These are phyloP conservation scores for Diaporthe vaccinii DNA, from an alignment of 2,329 filamentous ascomycete genomes.

Conservation along the genomic window DNA sequence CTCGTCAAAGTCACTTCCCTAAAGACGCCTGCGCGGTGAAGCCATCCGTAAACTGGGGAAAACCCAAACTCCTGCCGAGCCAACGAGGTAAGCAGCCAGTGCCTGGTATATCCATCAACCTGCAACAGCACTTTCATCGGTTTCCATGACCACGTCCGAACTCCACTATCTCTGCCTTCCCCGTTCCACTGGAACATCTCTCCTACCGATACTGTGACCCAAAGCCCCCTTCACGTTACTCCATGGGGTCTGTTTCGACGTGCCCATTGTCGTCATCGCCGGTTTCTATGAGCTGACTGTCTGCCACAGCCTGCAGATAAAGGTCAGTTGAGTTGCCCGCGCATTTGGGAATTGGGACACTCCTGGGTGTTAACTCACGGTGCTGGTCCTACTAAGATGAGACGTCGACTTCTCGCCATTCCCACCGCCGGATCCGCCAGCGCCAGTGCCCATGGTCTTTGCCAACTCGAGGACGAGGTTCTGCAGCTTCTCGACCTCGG, in stretches of 20 bases:
- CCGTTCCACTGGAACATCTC: neutral
- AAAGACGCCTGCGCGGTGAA: conserved; percentile 10
- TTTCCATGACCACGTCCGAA: neutral
- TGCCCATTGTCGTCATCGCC: neutral
- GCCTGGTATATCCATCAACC: conserved; percentile 8
- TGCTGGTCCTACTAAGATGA: conserved; percentile 37
- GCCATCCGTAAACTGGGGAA: neutral
- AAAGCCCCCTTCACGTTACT: neutral
- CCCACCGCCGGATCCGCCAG: conserved; percentile 19
- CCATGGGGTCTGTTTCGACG: conserved; percentile 17
- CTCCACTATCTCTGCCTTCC: neutral
- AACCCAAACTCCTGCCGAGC: conserved; percentile 6
- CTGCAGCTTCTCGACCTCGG: conserved; percentile 71
- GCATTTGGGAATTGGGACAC: neutral
- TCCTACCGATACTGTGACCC: too few species aligned
- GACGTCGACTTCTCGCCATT: conserved; percentile 34
- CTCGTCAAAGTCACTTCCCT: neutral
- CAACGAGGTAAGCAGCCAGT: conserved; percentile 2
- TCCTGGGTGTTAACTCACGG: conserved; percentile 30
- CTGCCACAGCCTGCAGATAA: conserved; percentile 8
- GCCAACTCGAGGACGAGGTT: conserved; percentile 55
- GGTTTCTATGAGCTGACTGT: conserved; percentile 11
- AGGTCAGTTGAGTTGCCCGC: neutral
- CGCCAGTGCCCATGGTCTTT: conserved; percentile 41
- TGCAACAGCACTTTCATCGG: too few species aligned